Evolutionary conservation across 805 yeast species (phyloP), one percentile per base, ranked within the genome.

Genomic region (Candida sphagnicola): DNA sequence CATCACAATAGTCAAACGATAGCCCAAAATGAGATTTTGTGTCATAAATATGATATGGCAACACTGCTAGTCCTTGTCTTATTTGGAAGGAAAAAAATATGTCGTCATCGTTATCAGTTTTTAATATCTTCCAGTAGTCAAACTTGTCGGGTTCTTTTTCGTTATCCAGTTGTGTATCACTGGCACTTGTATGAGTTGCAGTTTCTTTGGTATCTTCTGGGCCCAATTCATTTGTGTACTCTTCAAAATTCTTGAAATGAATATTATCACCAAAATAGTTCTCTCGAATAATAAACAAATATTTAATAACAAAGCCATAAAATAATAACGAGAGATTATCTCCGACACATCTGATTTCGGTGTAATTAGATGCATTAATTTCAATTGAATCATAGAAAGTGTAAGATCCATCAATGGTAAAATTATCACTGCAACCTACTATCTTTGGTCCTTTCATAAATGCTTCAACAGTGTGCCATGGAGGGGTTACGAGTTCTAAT

Each of bases 201-300:
- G 28, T 8, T 8, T 33, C 35, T 8, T 23, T 10, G 6, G 17
- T n/a, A 21, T 24, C 30, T 17, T 21, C 36, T 14, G 19, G 30
- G 8, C 28, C 42, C 15, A 43, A 35, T n/a, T 44, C 49, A 54
- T 53, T 15, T 3, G 80, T 75, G 47, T 81, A 90, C 55, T 91
- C 99, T 45, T 87, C 93, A 33, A 88, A 72, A 0, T 98, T 93
- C 47, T 77, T 80, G 56, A 93, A 93, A 48, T 81, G 86, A n/a
- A 77, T 71, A 43, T 74, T 72, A 32, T 86, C 93, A 2, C 99
- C 99, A 57, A 93, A 85, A 56, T 93, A 91, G 54, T 93, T 93
- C 53, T 86, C 96, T 34, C 82, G 75, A 34, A 93, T 68, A 12
- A 78, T 74, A 67, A 89, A 77, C 30, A 91, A 65, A 56, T 85